Conservation (phyloP, 1,284 basidiomycete species). For the Mycena citricolor region DNA sequence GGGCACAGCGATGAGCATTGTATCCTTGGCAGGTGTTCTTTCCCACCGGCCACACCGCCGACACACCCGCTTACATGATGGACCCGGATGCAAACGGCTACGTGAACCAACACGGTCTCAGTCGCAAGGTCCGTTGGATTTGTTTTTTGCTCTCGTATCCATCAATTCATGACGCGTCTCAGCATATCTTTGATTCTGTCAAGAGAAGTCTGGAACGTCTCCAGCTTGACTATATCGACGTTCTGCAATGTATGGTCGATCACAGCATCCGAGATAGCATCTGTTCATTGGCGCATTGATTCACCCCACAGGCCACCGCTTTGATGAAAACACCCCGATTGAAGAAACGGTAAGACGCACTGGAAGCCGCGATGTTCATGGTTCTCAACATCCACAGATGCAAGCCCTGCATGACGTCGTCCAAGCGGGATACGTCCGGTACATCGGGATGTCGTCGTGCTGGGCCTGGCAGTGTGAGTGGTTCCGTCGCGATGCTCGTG, state of each 20-base stretch:
- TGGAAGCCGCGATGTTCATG: background rate
- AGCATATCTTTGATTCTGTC: conserved; percentile 76
- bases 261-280: background rate
- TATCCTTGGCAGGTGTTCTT: conserved; percentile 39
- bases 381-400: conserved; percentile 17
- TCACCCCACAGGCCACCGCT: conserved; percentile 46
- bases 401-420: conserved; percentile 43
- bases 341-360: conserved; percentile 45
- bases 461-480: conserved; percentile 33
- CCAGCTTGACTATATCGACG: conserved; percentile 69
- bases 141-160: background rate
- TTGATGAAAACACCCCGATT: conserved; percentile 60
- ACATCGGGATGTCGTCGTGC: conserved; percentile 60
- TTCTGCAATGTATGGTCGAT: conserved; percentile 52
- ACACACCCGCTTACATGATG: conserved; percentile 19
- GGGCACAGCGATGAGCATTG: conserved; percentile 25
- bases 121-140: conserved; percentile 42
- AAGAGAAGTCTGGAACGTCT: conserved; percentile 65
- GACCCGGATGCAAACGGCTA: conserved; percentile 48
- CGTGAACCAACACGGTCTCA: conserved; percentile 56
- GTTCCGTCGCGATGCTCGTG: background rate
- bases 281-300: background rate
- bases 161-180: background rate
- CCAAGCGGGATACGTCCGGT: conserved; percentile 55
- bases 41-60: conserved; percentile 33